A percentile compares a stretch with the other conserved stretches of the same genome.
Conservation (phyloP, 2,329 filamentous ascomycete species). For the Aspergillus sojae region DNA sequence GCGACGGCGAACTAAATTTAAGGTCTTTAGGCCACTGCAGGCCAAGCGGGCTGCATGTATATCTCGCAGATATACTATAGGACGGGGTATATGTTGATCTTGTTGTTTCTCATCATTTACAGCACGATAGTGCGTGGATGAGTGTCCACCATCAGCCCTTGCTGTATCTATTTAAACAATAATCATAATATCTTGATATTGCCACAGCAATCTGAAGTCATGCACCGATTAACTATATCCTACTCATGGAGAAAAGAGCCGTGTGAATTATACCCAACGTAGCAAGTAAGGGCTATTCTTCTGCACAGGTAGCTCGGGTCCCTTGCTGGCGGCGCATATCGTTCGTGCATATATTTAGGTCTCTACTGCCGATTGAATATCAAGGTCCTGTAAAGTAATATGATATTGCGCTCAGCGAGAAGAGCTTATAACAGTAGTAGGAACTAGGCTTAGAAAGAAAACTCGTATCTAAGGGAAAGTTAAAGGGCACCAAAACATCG, state of each 20-base stretch:
- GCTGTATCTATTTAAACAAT: not conserved
- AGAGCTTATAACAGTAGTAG: not conserved
- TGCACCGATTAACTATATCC: too few species aligned
- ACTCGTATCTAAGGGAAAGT: not conserved
- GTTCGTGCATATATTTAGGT: not conserved
- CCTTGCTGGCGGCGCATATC: not conserved
- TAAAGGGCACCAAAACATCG: not conserved
- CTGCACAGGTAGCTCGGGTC: not conserved
- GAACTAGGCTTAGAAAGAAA: not conserved
- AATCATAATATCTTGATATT: not conserved
- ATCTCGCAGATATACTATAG: not conserved
- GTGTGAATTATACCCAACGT: not conserved
- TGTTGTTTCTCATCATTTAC: not conserved
- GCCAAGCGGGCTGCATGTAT: not conserved
- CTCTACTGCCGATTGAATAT: not conserved
- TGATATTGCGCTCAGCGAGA: not conserved
- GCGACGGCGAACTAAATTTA: conserved; percentile 2
- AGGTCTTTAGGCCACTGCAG: conserved; percentile 1
- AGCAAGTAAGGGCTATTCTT: not conserved
- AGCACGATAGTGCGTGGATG: not conserved
- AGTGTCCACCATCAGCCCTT: not conserved
- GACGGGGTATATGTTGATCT: not conserved
- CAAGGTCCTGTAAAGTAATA: not conserved
- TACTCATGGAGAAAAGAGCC: not conserved
- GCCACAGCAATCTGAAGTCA: too few species aligned